Base-by-base conservation (phyloP, 2,329 filamentous ascomycete species). In the Colletotrichum tabaci region DNA sequence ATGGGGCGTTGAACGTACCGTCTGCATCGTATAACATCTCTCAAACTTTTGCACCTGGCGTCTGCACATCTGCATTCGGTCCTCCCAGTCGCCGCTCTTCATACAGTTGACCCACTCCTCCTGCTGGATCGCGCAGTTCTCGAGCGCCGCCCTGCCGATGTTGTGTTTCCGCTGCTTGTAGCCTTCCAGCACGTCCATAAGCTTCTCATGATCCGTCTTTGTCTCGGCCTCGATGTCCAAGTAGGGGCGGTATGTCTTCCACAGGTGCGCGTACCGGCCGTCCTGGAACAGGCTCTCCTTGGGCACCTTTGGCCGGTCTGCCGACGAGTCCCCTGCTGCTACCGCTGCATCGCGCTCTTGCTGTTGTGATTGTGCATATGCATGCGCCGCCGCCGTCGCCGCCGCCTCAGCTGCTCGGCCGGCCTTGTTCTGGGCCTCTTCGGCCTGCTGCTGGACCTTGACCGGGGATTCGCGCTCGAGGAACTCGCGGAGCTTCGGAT, bases 121-220 rank as follows among this genome's bases (percentile, higher is more conserved):
- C 84, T 98, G 94, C 80, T 97, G 94, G 72, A 95, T 82, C 1
- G 94, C 92, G 82, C 96, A 99, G 81, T 98, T 99, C 84, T 99
- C 96, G 78, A 98, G 86, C 12, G 96, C 95, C 1, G 94, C 93
- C 52, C 89, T 87, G 40, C 93, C 94, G 73, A 98, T 93, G 66
- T 90, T 88, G 44, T 90, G 88, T 79, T 93, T 94, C 73, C 95
- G 91, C 79, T 94, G 90, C 81, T 98, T 97, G 87, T 92, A 97
- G 8, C 90, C 91, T 64, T 96, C 92, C 62, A 98, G 85, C 67
- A 98, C 91, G 79, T 94, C 91, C 80, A 89, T 87, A 75, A 97
- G 87, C 80, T 93, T 93, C 79, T 98, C 95, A 77, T 94, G 91
- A 76, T 96, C 93, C 49, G 89, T 90, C 79, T 93, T 93, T 23